phyloP scores from a whole-genome alignment of 2,329 filamentous ascomycete genomes.

The Colletotrichum truncatum region DNA sequence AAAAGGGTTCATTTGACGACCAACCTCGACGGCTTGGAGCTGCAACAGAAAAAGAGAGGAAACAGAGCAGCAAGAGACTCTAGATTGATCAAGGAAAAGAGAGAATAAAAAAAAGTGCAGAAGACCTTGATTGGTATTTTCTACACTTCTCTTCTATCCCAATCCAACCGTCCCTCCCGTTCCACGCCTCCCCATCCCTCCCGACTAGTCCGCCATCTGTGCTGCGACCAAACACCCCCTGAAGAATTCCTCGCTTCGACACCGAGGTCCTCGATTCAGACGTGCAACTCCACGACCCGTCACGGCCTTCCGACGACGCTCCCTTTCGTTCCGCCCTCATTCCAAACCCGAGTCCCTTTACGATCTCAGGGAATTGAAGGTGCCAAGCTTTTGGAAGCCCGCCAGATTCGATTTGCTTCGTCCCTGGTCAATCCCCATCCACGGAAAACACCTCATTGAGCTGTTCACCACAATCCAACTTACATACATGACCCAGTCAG shows the following conservation, averaged over 20 bases:
- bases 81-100: slow-evolving; percentile 33
- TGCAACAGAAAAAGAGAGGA: slow-evolving; percentile 17
- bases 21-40: slow-evolving; percentile 22
- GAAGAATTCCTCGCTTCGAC: slow-evolving; percentile 53
- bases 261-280: slow-evolving; percentile 50
- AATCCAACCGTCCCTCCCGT: slow-evolving; percentile 16
- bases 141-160: slow-evolving; percentile 31
- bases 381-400: slow-evolving; percentile 2
- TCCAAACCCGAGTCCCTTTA: slow-evolving; percentile 17
- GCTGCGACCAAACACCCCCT: slow-evolving; percentile 26
- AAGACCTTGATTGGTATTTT: slow-evolving; percentile 52
- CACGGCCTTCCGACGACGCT: slow-evolving; percentile 43
- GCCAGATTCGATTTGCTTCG: slow-evolving; percentile 16
- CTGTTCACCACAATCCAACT: neutral
- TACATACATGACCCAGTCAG: slow-evolving; percentile 29
- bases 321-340: slow-evolving; percentile 44
- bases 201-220: slow-evolving; percentile 12
- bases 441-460: neutral
- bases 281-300: slow-evolving; percentile 34
- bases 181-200: slow-evolving; percentile 27
- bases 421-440: neutral
- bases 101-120: slow-evolving; percentile 40
- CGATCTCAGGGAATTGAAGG: slow-evolving; percentile 35
- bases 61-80: slow-evolving; percentile 29
- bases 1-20: slow-evolving; percentile 21